phyloP scores from a whole-genome alignment of 176 grass and related monocot genomes.

The Canna indica region DNA sequence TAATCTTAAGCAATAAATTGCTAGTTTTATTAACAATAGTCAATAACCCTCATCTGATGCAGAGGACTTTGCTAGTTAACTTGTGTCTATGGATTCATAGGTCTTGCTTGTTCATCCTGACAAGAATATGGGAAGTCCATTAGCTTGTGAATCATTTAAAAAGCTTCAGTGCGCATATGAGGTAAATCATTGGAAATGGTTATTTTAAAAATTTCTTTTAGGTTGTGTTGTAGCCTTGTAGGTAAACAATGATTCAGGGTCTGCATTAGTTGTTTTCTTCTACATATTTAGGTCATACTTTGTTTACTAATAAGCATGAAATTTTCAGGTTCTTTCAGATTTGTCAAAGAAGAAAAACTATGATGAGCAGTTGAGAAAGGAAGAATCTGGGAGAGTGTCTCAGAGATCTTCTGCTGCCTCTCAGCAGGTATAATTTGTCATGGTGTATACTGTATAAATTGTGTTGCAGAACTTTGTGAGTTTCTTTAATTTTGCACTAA shows the following conservation, averaged over 20 bases:
- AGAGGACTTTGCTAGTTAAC: not conserved
- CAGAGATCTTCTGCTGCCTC: conserved; percentile 53
- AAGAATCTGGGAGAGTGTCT: conserved; percentile 58
- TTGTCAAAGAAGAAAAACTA: conserved; percentile 77
- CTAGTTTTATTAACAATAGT: not conserved
- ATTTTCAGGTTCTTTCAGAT: conserved; percentile 78
- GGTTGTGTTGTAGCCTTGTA: not conserved
- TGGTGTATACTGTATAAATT: not conserved
- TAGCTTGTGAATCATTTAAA: conserved; percentile 95
- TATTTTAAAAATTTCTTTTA: conserved; percentile 2
- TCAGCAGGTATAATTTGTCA: conserved; percentile 49
- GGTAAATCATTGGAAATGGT: conserved; percentile 43
- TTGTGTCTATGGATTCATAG: conserved; percentile 44
- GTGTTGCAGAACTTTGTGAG: not conserved
- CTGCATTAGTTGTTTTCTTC: not conserved
- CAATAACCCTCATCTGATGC: not conserved
- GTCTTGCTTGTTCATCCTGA: conserved; percentile 92
- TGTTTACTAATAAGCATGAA: conserved; percentile 20
- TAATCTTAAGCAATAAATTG: not conserved
- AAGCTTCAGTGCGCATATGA: conserved; percentile 99
- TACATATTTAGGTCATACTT: not conserved
- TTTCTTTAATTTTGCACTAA: not conserved
- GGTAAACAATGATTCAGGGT: not conserved
- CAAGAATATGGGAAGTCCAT: conserved; percentile 83
- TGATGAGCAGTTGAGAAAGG: conserved; percentile 81